phyloP scores from a whole-genome alignment of 345 rosid genomes.

The Fremontodendron californicum region DNA sequence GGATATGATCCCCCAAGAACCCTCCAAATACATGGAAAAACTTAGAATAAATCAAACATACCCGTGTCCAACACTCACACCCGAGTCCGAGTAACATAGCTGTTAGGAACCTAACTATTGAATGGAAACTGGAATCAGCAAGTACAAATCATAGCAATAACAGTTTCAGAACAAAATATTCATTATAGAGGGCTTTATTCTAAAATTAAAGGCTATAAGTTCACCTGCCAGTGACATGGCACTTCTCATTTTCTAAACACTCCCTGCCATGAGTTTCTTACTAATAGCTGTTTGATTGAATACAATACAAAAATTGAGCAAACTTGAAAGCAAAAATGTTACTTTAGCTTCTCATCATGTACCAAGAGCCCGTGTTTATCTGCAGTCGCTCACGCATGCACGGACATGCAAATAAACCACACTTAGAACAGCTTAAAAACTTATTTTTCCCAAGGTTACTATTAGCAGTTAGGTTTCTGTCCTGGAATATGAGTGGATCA shows the following conservation, averaged over 20 bases:
- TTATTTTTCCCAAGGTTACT: not conserved
- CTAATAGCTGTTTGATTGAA: not conserved
- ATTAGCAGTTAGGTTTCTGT: not conserved
- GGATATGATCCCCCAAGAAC: too few relatives aligned
- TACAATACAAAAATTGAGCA: not conserved
- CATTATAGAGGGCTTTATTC: not conserved
- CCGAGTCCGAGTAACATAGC: too few relatives aligned
- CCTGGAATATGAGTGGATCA: not conserved
- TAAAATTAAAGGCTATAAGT: not conserved
- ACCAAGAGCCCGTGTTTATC: not conserved
- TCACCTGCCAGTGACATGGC: not conserved
- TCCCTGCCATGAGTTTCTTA: not conserved
- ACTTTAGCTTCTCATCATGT: not conserved
- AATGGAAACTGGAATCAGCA: not conserved
- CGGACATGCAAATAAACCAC: not conserved
- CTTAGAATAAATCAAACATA: too few relatives aligned
- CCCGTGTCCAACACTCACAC: too few relatives aligned
- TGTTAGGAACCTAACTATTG: not conserved
- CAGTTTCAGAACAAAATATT: not conserved
- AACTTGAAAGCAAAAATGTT: not conserved
- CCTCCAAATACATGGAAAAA: too few relatives aligned
- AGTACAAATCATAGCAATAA: not conserved
- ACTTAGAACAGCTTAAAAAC: not conserved
- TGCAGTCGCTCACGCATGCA: not conserved
- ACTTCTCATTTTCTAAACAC: not conserved